Percentiles rank a stretch among this genome's conserved stretches.
These are phyloP conservation scores for Drosera capensis DNA, from an alignment of 148 eudicot genomes.

Conservation along the genomic window DNA sequence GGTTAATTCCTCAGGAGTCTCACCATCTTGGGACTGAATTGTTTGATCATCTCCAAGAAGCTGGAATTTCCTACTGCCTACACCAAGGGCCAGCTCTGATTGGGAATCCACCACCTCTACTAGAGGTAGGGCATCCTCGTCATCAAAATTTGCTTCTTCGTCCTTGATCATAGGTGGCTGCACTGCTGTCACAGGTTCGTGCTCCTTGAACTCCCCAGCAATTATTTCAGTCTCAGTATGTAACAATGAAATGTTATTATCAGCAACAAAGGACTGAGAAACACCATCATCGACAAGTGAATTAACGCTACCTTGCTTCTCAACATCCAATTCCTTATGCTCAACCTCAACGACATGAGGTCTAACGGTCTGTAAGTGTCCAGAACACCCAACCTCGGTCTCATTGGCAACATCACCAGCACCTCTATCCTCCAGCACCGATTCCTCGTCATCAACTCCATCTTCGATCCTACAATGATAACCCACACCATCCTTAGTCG, in stretches of 20 bases:
- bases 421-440: slow-evolving; percentile 4
- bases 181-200: too few species aligned
- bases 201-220: too few species aligned
- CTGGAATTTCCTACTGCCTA: not conserved
- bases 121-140: too few species aligned
- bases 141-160: too few species aligned
- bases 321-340: slow-evolving; percentile 10
- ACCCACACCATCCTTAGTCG: not conserved
- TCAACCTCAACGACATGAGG: not conserved
- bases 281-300: slow-evolving; percentile 4
- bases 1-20: slow-evolving; percentile 7
- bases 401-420: slow-evolving; percentile 7
- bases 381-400: slow-evolving; percentile 10
- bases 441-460: slow-evolving; percentile 1
- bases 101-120: not conserved
- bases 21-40: slow-evolving; percentile 2
- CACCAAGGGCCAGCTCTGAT: too few species aligned
- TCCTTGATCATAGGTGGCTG: too few species aligned
- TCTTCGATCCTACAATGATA: not conserved
- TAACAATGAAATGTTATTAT: not conserved
- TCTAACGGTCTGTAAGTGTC: not conserved
- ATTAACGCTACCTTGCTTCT: slow-evolving; percentile 4
- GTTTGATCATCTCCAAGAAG: slow-evolving; percentile 2
- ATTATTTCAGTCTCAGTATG: too few species aligned
- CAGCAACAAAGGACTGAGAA: not conserved